Conservation (phyloP, 177 flowering plant species). For the Tripterygium wilfordii region DNA sequence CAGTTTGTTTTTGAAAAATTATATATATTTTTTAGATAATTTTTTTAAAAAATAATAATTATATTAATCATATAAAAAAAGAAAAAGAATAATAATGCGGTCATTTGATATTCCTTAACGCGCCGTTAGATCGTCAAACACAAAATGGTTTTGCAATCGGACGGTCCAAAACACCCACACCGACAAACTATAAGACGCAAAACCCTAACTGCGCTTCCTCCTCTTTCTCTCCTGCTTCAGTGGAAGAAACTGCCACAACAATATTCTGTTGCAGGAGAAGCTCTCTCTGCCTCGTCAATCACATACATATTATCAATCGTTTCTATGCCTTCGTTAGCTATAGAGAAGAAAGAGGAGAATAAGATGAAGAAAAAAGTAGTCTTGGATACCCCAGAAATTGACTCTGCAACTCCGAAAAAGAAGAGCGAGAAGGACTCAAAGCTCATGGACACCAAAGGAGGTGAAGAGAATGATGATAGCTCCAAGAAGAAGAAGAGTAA, state of each 20-base stretch:
- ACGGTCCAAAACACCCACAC: conserved; percentile 7
- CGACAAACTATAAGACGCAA: conserved; percentile 7
- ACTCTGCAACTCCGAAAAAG: neutral
- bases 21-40: too few species aligned
- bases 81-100: too few species aligned
- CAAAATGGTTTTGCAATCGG: neutral
- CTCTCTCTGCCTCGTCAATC: conserved; percentile 4
- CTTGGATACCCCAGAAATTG: conserved; percentile 6
- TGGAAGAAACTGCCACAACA: too few species aligned
- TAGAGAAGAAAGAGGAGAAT: conserved; percentile 19
- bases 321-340: conserved; percentile 25
- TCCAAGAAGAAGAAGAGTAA: conserved; percentile 15
- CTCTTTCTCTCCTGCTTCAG: conserved; percentile 22
- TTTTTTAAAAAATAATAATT: too few species aligned
- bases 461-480: conserved; percentile 7
- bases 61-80: too few species aligned
- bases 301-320: neutral
- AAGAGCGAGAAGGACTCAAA: neutral
- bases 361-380: conserved; percentile 8
- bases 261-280: conserved; percentile 18
- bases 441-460: conserved; percentile 7
- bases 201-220: conserved; percentile 19
- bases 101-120: too few species aligned
- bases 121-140: neutral
- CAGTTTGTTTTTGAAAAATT: too few species aligned